These are phyloP conservation scores for Lodderomyces margitis DNA, from an alignment of 1,139 yeast genomes.

Conservation along the genomic window DNA sequence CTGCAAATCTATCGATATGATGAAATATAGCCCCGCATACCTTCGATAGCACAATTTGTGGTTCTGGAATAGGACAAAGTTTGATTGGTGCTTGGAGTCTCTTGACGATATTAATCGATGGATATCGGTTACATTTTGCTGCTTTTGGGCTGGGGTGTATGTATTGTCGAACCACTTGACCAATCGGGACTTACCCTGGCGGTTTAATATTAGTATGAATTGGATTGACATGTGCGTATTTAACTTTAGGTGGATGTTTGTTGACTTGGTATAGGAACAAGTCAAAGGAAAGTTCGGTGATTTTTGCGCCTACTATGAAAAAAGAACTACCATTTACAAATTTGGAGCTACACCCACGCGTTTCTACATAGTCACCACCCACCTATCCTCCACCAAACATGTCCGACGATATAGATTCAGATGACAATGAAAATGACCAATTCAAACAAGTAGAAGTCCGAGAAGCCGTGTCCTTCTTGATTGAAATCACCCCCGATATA, in stretches of 20 bases:
- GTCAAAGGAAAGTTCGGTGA: not conserved
- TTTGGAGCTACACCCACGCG: not conserved
- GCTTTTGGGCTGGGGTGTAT: conserved; percentile 44
- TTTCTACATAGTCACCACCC: too few relatives aligned
- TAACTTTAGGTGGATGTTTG: not conserved
- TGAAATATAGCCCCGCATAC: conserved; percentile 88
- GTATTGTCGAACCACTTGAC: conserved; percentile 69
- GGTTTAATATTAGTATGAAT: conserved; percentile 75
- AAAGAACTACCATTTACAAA: too few relatives aligned
- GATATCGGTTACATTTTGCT: conserved; percentile 62
- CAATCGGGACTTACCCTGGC: conserved; percentile 90
- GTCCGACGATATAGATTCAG: conserved; percentile 9
- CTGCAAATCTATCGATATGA: conserved; percentile 68
- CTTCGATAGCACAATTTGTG: conserved; percentile 76
- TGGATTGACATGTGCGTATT: conserved; percentile 62
- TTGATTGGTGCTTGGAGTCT: conserved; percentile 80
- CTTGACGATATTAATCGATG: conserved; percentile 79
- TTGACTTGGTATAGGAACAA: not conserved
- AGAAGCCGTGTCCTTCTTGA: conserved; percentile 62
- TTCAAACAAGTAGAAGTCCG: conserved; percentile 49
- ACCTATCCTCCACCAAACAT: not conserved
- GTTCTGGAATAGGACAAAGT: conserved; percentile 62
- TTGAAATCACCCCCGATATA: conserved; percentile 57
- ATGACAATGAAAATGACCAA: conserved; percentile 13
- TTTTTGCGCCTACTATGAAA: too few relatives aligned